These are phyloP conservation scores for Batkoa obscura DNA, from an alignment of 371 early-diverging fungal genomes.

Conservation along the genomic window DNA sequence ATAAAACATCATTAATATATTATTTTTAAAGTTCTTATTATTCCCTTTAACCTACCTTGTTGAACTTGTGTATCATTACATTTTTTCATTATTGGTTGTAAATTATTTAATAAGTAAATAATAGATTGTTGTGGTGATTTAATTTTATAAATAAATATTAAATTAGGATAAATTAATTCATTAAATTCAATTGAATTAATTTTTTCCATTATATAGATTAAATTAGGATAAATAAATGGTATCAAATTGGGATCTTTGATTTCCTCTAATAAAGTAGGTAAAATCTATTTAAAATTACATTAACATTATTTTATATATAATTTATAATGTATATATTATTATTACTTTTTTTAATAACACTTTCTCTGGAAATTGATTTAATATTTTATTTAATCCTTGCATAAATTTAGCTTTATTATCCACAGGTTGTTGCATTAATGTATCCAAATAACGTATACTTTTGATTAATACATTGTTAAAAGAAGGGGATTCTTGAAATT, in stretches of 20 bases:
- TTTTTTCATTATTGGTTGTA: conserved; percentile 15
- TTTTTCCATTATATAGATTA: conserved; percentile 36
- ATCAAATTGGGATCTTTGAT: conserved; percentile 47
- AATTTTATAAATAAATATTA: conserved; percentile 37
- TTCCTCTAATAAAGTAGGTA: conserved; percentile 50
- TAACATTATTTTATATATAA: not conserved
- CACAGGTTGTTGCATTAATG: conserved; percentile 50
- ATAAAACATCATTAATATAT: conserved; percentile 34
- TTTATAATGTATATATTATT: not conserved
- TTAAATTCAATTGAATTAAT: conserved; percentile 41
- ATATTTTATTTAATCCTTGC: conserved; percentile 44
- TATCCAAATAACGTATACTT: conserved; percentile 59
- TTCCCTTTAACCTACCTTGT: not conserved
- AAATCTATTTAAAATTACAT: conserved; percentile 19
- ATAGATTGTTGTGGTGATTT: conserved; percentile 40
- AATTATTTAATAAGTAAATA: conserved; percentile 38
- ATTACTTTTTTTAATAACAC: conserved; percentile 39
- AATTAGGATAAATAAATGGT: conserved; percentile 45
- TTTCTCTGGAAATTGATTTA: conserved; percentile 52
- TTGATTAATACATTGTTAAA: conserved; percentile 65
- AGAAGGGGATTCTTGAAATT: conserved; percentile 44
- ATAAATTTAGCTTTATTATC: conserved; percentile 65
- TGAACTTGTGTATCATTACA: not conserved
- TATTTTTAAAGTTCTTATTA: conserved; percentile 21
- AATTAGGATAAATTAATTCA: conserved; percentile 30